Base-by-base conservation (phyloP, 2,329 filamentous ascomycete species). In the Claviceps spartinae region DNA sequence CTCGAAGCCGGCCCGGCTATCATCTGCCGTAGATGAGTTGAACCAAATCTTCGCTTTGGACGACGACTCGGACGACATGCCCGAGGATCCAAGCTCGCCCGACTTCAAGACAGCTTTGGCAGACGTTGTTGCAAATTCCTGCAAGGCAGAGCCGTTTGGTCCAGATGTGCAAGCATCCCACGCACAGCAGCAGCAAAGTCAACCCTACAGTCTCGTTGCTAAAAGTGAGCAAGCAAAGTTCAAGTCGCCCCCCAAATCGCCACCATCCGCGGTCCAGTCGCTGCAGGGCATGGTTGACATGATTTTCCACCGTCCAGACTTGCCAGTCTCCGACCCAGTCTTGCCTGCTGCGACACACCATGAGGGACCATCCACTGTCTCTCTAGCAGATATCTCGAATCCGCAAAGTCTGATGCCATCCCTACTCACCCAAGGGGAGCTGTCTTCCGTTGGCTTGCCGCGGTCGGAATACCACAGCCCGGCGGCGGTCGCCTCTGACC, bases 361-460 rank as follows among this genome's bases (percentile, higher is more conserved):
- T 18, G 30, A 59, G 2, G 58, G 62, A 2, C 61, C 60, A n/a
- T 55, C 59, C 11, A 70, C 69, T 1, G 58, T 71, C 24, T 68
- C 68, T n/a, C 63, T 67, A 5, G 67, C 69, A 18, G 68, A 67
- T 40, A 66, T 71, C 14, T 67, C 60, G 42, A 63, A 60, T 40
- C 61, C 61, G 4, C 54, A 59, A 22, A 63, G 61, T 36, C 54
- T 60, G 9, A 49, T 62, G 22, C 55, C 60, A 9, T 56, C 56
- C 5, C 43, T 62, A 14, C 54, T 57, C 22, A 48, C 57, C 3
- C 58, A 58, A 16, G 56, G 56, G 11, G 48, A 53, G 14, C 36
- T 41, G 7, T 36, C 34, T 45, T n/a, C 44, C 9, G 55, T 5
- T 53, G 60, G 9, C 57, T 59, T 2, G 52, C 52, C 18, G 30